Conservation (phyloP, 768 basidiomycete genomes). For the Pleurotus cornucopiae region DNA sequence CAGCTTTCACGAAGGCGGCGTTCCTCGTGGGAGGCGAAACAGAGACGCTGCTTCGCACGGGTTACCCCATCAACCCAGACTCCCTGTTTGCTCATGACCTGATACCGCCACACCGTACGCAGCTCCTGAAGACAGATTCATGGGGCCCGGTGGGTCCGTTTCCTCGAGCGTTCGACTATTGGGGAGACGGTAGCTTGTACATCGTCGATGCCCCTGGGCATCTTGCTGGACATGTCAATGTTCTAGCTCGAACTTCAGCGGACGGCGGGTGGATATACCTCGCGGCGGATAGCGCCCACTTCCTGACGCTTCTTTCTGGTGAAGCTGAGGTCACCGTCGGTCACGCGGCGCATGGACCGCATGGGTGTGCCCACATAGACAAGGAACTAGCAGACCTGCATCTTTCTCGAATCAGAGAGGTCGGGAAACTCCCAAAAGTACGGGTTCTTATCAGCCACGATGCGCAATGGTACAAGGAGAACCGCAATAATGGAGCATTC, state of each 20-base stretch:
- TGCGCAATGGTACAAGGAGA: slow-evolving; percentile 42
- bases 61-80: slow-evolving; percentile 39
- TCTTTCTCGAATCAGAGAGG: slow-evolving; percentile 32
- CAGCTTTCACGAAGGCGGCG: slow-evolving; percentile 38
- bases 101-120: slow-evolving; percentile 33
- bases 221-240: slow-evolving; percentile 49
- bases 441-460: slow-evolving; percentile 52
- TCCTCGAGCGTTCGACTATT: slow-evolving; percentile 47
- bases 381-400: slow-evolving; percentile 37
- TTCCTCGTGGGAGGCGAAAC: slow-evolving; percentile 45
- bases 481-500: slow-evolving; percentile 37
- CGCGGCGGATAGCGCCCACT: slow-evolving; percentile 54
- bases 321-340: slow-evolving; percentile 32
- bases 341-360: slow-evolving; percentile 17
- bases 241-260: slow-evolving; percentile 49
- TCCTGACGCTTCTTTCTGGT: slow-evolving; percentile 45
- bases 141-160: slow-evolving; percentile 46
- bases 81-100: slow-evolving; percentile 26
- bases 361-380: slow-evolving; percentile 38
- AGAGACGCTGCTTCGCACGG: slow-evolving; percentile 27
- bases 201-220: slow-evolving; percentile 58
- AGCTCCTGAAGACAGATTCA: slow-evolving; percentile 27
- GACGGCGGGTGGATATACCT: slow-evolving; percentile 54
- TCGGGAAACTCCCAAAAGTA: slow-evolving; percentile 33
- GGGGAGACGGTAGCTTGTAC: slow-evolving; percentile 55